Evolutionary conservation across 495 filamentous ascomycete genomes (phyloP).

Genomic region (Penicillium canariense): DNA sequence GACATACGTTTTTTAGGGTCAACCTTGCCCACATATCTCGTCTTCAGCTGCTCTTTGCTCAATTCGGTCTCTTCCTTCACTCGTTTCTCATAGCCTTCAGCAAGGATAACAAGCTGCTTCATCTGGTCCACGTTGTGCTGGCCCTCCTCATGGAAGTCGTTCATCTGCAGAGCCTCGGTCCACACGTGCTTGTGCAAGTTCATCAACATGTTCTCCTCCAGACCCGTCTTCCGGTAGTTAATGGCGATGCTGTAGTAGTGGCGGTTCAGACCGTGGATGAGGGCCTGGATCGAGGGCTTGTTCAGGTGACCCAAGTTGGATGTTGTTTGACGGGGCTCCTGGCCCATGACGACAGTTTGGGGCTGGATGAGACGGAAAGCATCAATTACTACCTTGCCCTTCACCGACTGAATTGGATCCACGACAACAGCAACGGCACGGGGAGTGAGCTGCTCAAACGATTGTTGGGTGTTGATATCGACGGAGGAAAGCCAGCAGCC

Average conservation of each 20-base stretch:
- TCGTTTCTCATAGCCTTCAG: constrained; percentile 96
- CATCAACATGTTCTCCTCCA: constrained; percentile 99
- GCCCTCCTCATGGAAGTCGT: constrained; percentile 86
- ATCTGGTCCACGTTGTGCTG: constrained; percentile 80
- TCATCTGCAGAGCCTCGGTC: constrained; percentile 97
- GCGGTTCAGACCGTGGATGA: constrained; percentile 95
- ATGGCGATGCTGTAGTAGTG: constrained; percentile 99
- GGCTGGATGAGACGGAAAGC: constrained; percentile 99
- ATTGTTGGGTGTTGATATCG: constrained; percentile 99
- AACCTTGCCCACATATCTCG: constrained; percentile 96
- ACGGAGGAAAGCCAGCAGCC: constrained; percentile 98
- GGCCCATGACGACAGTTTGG: constrained; percentile 96
- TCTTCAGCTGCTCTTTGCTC: constrained; percentile 96
- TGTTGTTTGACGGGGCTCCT: constrained; percentile 97
- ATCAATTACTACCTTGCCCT: constrained; percentile 99
- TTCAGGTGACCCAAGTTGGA: constrained; percentile 97
- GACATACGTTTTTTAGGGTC: constrained; percentile 93
- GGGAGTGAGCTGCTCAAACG: constrained; percentile 95
- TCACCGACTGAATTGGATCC: constrained; percentile 98
- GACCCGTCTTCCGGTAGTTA: constrained; percentile 94
- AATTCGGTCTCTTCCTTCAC: constrained; percentile 98
- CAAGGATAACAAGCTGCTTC: constrained; percentile 80
- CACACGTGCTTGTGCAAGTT: constrained; percentile 99
- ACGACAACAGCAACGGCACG: constrained; percentile 96
- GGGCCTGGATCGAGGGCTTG: constrained; percentile 98